phyloP scores from a whole-genome alignment of 169 alveolate species.

The Plasmodium ovale region DNA sequence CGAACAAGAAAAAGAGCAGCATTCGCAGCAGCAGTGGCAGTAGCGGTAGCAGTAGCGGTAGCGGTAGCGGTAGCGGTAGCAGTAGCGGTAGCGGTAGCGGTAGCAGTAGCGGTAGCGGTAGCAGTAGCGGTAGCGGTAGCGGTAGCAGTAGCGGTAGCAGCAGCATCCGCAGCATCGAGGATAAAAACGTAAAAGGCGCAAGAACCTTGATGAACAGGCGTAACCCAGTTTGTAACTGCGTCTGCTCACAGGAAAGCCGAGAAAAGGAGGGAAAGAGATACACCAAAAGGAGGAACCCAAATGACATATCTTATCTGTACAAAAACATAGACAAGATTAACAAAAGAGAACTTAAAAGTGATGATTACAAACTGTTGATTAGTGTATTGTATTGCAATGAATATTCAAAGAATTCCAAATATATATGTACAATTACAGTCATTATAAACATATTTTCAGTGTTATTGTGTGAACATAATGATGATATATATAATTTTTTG shows the following conservation, averaged over 20 bases:
- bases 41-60: no score
- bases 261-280: not conserved
- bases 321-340: slow-evolving; percentile 33
- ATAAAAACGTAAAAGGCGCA: no score
- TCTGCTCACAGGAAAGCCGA: not conserved
- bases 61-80: no score
- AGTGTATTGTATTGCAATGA: slow-evolving; percentile 42
- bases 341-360: not conserved
- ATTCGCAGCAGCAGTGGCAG: no score
- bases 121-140: no score
- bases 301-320: slow-evolving; percentile 15
- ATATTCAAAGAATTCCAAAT: slow-evolving; percentile 46
- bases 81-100: no score
- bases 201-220: no score
- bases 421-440: slow-evolving; percentile 55
- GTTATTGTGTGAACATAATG: slow-evolving; percentile 47
- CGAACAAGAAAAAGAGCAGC: not conserved
- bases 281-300: not conserved
- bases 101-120: no score
- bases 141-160: no score
- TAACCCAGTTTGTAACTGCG: no score
- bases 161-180: no score
- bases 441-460: slow-evolving; percentile 67
- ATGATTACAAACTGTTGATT: slow-evolving; percentile 33
- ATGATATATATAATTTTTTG: slow-evolving; percentile 27